Base-by-base conservation (phyloP, 2,329 filamentous ascomycete species). In the Bretziella fagacearum region DNA sequence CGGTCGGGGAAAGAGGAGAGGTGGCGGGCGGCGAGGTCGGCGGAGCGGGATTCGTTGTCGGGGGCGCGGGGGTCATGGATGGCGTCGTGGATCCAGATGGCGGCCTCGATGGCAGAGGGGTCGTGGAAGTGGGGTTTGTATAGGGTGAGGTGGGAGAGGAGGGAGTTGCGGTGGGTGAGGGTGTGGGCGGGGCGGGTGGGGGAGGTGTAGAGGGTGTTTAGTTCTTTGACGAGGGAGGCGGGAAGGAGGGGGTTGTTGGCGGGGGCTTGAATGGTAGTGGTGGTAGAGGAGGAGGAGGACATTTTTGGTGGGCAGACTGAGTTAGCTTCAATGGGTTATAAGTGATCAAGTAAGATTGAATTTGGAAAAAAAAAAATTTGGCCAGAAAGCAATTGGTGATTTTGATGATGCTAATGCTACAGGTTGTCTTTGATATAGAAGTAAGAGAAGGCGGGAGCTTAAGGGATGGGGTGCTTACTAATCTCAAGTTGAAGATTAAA, bases 31-130 rank as follows among this genome's bases (percentile, higher is more conserved):
- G 26, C 44, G n/a, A 49, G 42, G 40, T 51, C 45, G 25, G 62
- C 61, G 39, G 59, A 60, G 6, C 61, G 58, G 10, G 52, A 58
- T 1, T 62, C 61, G 25, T 58, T 51, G 35, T 48, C 36, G 13
- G 36, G 22, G 33, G 44, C 36, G 11, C 23, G 35, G 6, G 47
- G 32, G 29, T 52, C 44, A 35, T 50, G 45, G n/a, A 50, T 32
- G 15, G 47, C 44, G 25, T 50, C 50, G 35, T 52, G 47, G 15
- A 50, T 33, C 47, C 48, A 52, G 23, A 50, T 52, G 22, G 48
- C 47, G 6, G 44, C 44, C 36, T 51, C 49, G 27, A 51, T 33
- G 13, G 46, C 46, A 6, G 44, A 29, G 6, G 46, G 15, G 23
- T 51, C 49, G 17, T 45, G 17, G 37, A 51, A 46, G 37, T 30